A percentile compares a stretch with the other conserved stretches of the same genome.
Evolutionary conservation across 2,329 filamentous ascomycete species (phyloP).

Genomic region (Penicillium sp.): DNA sequence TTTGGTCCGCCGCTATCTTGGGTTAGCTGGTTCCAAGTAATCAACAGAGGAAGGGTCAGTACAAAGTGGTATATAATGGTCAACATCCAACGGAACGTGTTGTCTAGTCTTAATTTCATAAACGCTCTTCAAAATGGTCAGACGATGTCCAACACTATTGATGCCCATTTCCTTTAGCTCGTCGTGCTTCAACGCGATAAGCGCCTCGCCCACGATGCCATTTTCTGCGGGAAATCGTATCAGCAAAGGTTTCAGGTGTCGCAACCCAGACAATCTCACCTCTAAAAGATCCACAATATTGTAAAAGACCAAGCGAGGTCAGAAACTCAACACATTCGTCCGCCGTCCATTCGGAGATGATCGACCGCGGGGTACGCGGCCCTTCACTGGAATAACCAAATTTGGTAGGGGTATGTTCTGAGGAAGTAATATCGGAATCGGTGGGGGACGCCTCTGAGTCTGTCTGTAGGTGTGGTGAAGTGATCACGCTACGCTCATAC

Average conservation of each 20-base stretch:
- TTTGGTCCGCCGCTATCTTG: conserved; percentile 78
- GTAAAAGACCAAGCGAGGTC: conserved; percentile 73
- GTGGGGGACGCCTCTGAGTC: conserved; percentile 63
- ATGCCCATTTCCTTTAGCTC: conserved; percentile 96
- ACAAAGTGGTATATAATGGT: conserved; percentile 94
- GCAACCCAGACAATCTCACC: conserved; percentile 61
- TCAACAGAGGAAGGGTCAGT: conserved; percentile 45
- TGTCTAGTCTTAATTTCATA: conserved; percentile 96
- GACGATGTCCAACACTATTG: conserved; percentile 85
- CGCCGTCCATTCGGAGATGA: conserved; percentile 67
- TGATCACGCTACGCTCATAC: conserved; percentile 64
- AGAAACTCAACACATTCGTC: conserved; percentile 93
- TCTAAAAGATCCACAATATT: conserved; percentile 82
- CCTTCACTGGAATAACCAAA: conserved; percentile 58
- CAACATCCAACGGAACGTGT: conserved; percentile 85
- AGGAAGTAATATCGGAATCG: conserved; percentile 62
- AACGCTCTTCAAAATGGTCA: conserved; percentile 93
- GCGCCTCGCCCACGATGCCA: conserved; percentile 87
- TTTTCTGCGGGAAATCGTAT: conserved; percentile 69
- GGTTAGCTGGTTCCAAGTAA: conserved; percentile 14
- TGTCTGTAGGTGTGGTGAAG: conserved; percentile 59
- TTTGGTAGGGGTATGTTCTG: conserved; percentile 67
- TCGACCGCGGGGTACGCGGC: conserved; percentile 57
- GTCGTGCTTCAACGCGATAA: conserved; percentile 86
- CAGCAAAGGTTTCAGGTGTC: background rate